These are phyloP conservation scores for Pyrus betulifolia DNA, from an alignment of 306 rosid species.

Conservation along the genomic window DNA sequence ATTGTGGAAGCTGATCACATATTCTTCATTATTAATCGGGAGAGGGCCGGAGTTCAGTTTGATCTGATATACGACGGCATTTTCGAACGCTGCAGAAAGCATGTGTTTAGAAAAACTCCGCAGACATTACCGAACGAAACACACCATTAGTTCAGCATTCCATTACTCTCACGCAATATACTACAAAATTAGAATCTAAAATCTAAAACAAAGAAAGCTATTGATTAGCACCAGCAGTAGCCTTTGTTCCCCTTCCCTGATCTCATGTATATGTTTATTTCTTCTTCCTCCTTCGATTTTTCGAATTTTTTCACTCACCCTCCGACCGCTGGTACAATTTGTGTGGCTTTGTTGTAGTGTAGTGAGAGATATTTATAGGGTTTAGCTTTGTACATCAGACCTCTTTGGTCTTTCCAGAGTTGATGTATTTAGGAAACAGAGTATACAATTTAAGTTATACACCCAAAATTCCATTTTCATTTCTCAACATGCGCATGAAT, in stretches of 20 bases:
- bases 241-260: constrained; percentile 2
- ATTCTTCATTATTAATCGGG: constrained; percentile 68
- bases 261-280: constrained; percentile 23
- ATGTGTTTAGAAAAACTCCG: constrained; percentile 62
- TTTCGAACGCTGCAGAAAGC: constrained; percentile 92
- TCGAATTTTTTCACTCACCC: neutral
- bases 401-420: neutral
- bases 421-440: neutral
- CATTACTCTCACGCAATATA: neutral
- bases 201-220: neutral
- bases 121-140: constrained; percentile 68
- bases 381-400: constrained; percentile 15
- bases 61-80: constrained; percentile 82
- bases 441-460: neutral
- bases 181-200: constrained; percentile 5
- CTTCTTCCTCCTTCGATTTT: neutral
- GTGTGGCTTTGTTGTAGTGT: constrained; percentile 19
- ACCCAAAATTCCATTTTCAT: neutral
- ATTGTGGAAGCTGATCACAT: constrained; percentile 88
- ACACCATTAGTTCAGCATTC: constrained; percentile 32
- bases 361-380: constrained; percentile 20
- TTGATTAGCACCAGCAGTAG: constrained; percentile 10
- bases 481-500: neutral
- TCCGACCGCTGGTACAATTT: neutral
- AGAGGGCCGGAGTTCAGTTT: constrained; percentile 94